Percentiles rank a stretch among this genome's conserved stretches.
Conservation (phyloP, 1,284 basidiomycete genomes). For the Coniferiporia sulphurascens region DNA sequence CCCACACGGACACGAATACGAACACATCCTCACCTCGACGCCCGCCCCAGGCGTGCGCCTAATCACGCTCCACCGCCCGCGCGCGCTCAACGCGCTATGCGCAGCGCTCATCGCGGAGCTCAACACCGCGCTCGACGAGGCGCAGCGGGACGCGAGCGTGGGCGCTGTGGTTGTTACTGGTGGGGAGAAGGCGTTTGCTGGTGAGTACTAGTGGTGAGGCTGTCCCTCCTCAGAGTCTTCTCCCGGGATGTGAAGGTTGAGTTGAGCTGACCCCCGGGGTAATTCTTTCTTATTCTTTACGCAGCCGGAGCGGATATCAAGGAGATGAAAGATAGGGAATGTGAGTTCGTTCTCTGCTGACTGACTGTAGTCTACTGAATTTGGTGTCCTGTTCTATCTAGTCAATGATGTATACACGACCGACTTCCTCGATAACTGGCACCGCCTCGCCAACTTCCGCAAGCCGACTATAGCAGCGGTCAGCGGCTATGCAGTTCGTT, state of each 20-base stretch:
- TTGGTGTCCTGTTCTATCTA: constrained; percentile 26
- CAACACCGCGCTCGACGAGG: constrained; percentile 68
- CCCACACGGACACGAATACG: constrained; percentile 37
- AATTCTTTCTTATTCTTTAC: neutral
- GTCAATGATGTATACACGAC: constrained; percentile 84
- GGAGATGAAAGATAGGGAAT: constrained; percentile 90
- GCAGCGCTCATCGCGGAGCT: constrained; percentile 76
- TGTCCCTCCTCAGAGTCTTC: too few species aligned
- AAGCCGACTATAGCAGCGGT: constrained; percentile 98
- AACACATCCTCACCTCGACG: constrained; percentile 70
- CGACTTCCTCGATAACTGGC: constrained; percentile 91
- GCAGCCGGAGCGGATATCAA: constrained; percentile 87
- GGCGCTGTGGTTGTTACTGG: constrained; percentile 93
- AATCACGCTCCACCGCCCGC: constrained; percentile 93
- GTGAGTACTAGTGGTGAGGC: too few species aligned
- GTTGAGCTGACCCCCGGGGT: too few species aligned
- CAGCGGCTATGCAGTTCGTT: constrained; percentile 86
- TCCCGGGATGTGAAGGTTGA: too few species aligned
- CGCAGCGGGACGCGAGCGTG: constrained; percentile 68
- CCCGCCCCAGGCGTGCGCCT: constrained; percentile 78
- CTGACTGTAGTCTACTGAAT: neutral
- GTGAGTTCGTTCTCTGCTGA: constrained; percentile 39
- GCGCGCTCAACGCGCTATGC: constrained; percentile 91
- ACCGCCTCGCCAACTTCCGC: constrained; percentile 65
- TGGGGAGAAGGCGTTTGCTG: constrained; percentile 90